Evolutionary conservation across 2,329 filamentous ascomycete species (phyloP).

Genomic region (Botrytis elliptica): DNA sequence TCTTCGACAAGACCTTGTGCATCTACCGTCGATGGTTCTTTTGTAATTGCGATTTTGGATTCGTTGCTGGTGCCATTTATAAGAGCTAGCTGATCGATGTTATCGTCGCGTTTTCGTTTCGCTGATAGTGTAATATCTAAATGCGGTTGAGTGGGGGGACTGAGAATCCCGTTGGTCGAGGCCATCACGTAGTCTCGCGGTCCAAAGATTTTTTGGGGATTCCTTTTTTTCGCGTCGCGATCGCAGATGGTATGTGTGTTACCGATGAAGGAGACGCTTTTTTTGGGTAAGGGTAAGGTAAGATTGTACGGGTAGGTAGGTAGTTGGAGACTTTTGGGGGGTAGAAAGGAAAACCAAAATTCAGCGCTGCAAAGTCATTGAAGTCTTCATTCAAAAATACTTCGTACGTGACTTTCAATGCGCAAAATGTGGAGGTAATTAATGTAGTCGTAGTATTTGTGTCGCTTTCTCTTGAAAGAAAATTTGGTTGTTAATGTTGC

Average conservation of each 20-base stretch:
- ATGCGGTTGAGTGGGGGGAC: constrained; percentile 39
- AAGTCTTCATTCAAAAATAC: constrained; percentile 19
- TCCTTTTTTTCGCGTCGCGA: constrained; percentile 29
- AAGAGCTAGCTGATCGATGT: constrained; percentile 41
- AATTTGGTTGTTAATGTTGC: background rate
- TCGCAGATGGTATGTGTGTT: constrained; percentile 23
- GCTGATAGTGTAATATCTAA: constrained; percentile 41
- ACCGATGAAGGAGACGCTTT: constrained; percentile 16
- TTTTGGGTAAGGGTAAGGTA: constrained; percentile 8
- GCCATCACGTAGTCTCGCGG: constrained; percentile 34
- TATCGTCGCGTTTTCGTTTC: constrained; percentile 60
- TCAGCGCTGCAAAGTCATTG: constrained; percentile 12
- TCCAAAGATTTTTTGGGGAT: constrained; percentile 17
- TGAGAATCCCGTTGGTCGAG: constrained; percentile 45
- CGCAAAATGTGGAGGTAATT: background rate
- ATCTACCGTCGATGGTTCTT: constrained; percentile 35
- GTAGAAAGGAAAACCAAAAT: constrained; percentile 14
- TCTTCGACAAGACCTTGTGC: constrained; percentile 43
- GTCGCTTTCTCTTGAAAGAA: background rate
- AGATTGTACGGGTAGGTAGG: background rate
- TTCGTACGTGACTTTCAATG: background rate
- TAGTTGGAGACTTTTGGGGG: constrained; percentile 6
- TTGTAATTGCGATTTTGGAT: constrained; percentile 27
- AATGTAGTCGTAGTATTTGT: background rate
- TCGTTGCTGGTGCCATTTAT: constrained; percentile 31